Percentiles rank a stretch among this genome's conserved stretches.
phyloP scores from a whole-genome alignment of 1,139 yeast species.

The Yamadazyma friedrichii region DNA sequence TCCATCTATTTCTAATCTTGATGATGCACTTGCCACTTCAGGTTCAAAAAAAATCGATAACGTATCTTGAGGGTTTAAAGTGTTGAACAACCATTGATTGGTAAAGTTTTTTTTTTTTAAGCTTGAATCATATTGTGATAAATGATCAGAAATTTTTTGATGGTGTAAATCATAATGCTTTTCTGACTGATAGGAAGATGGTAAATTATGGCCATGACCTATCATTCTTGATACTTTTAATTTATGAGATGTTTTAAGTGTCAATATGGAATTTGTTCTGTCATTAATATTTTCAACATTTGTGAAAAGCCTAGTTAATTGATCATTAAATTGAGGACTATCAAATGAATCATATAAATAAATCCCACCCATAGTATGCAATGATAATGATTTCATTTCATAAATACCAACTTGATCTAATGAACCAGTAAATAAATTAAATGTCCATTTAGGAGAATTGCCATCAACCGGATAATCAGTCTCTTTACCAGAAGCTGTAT shows the following conservation, averaged over 20 bases:
- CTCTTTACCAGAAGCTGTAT: conserved; percentile 21
- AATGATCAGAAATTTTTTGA: conserved; percentile 34
- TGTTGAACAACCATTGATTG: conserved; percentile 35
- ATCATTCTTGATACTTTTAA: conserved; percentile 31
- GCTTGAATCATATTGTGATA: conserved; percentile 32
- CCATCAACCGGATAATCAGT: conserved; percentile 22
- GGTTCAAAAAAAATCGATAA: conserved; percentile 33
- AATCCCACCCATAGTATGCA: conserved; percentile 30
- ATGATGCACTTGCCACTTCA: conserved; percentile 26
- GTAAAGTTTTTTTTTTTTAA: conserved; percentile 31
- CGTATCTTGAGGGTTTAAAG: conserved; percentile 21
- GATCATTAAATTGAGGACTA: conserved; percentile 19
- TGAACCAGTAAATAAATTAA: conserved; percentile 34
- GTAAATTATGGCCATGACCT: conserved; percentile 30
- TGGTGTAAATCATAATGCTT: conserved; percentile 23
- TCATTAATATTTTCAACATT: background rate
- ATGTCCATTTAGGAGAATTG: conserved; percentile 27
- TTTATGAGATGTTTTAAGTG: conserved; percentile 30
- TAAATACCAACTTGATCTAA: conserved; percentile 42
- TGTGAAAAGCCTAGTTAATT: conserved; percentile 4
- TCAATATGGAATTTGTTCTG: conserved; percentile 20
- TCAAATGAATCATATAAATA: conserved; percentile 26
- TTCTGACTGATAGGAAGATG: conserved; percentile 31
- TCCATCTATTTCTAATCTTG: conserved; percentile 17
- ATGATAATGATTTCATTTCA: conserved; percentile 36